Percentiles rank a stretch among this genome's conserved stretches.
These are phyloP conservation scores for Phytophthora brassicae DNA, from an alignment of 352 stramenopile genomes.

Conservation along the genomic window DNA sequence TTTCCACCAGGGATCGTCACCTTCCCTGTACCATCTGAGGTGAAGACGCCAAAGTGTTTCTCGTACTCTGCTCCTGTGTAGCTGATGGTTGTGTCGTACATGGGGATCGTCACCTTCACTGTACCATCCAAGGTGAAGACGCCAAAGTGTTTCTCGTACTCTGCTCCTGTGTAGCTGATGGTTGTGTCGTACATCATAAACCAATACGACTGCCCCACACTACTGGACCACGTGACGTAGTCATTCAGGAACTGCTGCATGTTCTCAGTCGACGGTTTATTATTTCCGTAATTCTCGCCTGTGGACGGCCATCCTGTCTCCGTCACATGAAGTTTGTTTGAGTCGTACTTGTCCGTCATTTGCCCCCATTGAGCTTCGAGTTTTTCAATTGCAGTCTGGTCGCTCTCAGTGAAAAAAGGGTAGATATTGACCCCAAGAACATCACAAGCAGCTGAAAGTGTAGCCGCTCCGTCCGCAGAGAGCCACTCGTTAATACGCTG, in stretches of 20 bases:
- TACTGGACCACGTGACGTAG: constrained; percentile 42
- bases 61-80: constrained; percentile 55
- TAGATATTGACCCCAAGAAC: constrained; percentile 72
- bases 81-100: constrained; percentile 57
- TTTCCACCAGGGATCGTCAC: constrained; percentile 35
- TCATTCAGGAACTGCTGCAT: constrained; percentile 49
- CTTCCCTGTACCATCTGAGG: constrained; percentile 35
- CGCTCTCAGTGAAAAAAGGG: constrained; percentile 60
- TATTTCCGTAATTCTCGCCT: constrained; percentile 36
- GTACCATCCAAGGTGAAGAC: constrained; percentile 38
- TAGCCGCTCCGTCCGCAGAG: constrained; percentile 28
- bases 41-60: constrained; percentile 58
- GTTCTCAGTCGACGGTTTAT: constrained; percentile 39
- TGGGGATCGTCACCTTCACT: constrained; percentile 49
- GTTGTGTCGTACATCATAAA: constrained; percentile 77
- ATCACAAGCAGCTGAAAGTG: constrained; percentile 42
- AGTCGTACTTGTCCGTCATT: constrained; percentile 45
- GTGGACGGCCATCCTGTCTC: constrained; percentile 65
- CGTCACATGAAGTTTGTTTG: constrained; percentile 47
- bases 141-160: constrained; percentile 69
- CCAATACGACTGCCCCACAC: constrained; percentile 43
- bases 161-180: constrained; percentile 37
- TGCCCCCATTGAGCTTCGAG: constrained; percentile 51
- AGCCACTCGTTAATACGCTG: constrained; percentile 74
- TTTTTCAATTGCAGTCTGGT: constrained; percentile 44